phyloP scores from a whole-genome alignment of 106 monocot genomes.

The Xerophyta viscosa region DNA sequence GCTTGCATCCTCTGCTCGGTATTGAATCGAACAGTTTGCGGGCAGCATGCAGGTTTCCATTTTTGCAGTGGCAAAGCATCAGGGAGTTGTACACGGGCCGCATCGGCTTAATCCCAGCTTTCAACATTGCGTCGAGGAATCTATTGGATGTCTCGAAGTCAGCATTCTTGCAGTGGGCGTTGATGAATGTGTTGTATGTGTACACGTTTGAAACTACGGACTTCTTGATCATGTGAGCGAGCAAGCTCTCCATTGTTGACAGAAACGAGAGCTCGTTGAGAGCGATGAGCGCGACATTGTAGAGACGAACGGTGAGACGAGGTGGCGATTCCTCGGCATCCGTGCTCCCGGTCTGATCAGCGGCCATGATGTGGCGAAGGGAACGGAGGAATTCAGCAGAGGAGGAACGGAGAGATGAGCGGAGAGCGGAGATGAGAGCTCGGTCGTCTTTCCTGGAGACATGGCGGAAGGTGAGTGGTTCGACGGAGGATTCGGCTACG shows the following conservation, averaged over 20 bases:
- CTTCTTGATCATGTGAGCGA: constrained; percentile 2
- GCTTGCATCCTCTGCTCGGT: constrained; percentile 4
- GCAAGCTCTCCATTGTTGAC: constrained; percentile 4
- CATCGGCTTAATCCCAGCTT: constrained; percentile 9
- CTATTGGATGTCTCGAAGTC: constrained; percentile 2
- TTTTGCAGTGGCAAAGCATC: constrained; percentile 15
- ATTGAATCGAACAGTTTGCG: constrained; percentile 6
- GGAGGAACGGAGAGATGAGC: constrained; percentile 9
- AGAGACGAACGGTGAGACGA: constrained; percentile 2
- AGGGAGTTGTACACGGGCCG: constrained; percentile 13
- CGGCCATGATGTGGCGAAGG: constrained; percentile 4
- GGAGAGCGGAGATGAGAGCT: not conserved
- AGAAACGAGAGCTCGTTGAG: constrained; percentile 7
- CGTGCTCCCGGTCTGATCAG: too few species aligned
- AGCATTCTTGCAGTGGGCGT: constrained; percentile 13
- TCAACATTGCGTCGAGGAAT: not conserved
- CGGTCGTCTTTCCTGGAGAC: too few species aligned
- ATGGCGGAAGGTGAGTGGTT: too few species aligned
- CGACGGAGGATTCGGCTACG: too few species aligned
- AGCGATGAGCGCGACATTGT: constrained; percentile 8
- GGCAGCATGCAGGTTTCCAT: constrained; percentile 7
- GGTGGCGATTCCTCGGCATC: too few species aligned
- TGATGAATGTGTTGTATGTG: constrained; percentile 19
- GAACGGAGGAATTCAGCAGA: not conserved
- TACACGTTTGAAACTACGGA: constrained; percentile 3